Base-by-base conservation (phyloP, 2,329 filamentous ascomycete species). In the Trichoderma aggressivum region DNA sequence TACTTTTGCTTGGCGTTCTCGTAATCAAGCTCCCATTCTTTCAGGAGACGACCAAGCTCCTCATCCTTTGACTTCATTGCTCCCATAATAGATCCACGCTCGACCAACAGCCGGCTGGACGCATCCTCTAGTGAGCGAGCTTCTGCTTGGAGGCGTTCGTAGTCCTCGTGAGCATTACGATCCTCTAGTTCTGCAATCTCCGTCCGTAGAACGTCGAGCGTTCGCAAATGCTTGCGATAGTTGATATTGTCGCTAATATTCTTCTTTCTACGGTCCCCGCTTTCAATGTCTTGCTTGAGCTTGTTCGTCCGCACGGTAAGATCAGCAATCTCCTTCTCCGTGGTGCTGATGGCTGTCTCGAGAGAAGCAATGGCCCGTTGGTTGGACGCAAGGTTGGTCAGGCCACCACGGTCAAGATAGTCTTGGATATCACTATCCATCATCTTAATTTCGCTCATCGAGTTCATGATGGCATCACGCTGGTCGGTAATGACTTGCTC, bases 191-290 rank as follows among this genome's bases (percentile, higher is more conserved):
- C 88, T 53, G 83, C 80, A 73, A 99, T 94, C 72, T 96, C 92
- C 21, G 81, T 80, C 69, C 88, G 84, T 7, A 98, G 86, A 5
- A 83, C 84, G 55, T 92, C 86, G 2, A 98, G 85, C 47, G 90
- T 86, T 69, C 89, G 87, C 70, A 89, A 85, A 72, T 92, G 91
- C 78, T 91, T 91, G 71, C 96, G 92, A 79, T 94, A 97, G 73
- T 90, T 90, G 65, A 98, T 84, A 76, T 99, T 99, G 79, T 98
- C 94, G 26, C 86, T 86, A 75, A 99, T 97, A 74, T 93, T 94
- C 76, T 93, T 91, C 82, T 94, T 95, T 70, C 91, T 94, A 71
- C 91, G 89, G 74, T 94, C 92, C 70, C 93, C 92, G 77, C 94
- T 93, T 75, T 90, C 89, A 65, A 94, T 87, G 66, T 94, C 91